Evolutionary conservation across 2,329 filamentous ascomycete genomes (phyloP).

Genomic region (Dactylellina sp.): DNA sequence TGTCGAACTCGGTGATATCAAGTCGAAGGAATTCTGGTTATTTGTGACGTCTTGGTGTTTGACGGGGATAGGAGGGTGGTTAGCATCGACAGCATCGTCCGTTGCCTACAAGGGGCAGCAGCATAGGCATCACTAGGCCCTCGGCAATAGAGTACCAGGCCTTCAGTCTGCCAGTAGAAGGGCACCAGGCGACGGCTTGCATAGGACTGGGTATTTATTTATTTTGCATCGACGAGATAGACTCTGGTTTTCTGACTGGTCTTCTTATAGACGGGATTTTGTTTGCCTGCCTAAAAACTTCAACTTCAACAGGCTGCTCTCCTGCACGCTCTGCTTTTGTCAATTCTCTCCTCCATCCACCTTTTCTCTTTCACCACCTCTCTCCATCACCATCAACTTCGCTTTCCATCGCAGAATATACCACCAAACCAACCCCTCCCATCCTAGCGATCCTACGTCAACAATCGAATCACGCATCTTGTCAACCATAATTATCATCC

Average conservation of each 20-base stretch:
- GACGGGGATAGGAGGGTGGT: constrained; percentile 5
- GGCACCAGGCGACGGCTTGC: not conserved
- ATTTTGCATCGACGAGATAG: not conserved
- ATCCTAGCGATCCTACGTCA: too few species aligned
- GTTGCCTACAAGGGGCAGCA: not conserved
- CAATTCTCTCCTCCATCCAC: constrained; percentile 4
- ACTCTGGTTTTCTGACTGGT: not conserved
- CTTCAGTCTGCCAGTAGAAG: not conserved
- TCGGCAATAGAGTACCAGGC: not conserved
- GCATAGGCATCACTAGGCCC: not conserved
- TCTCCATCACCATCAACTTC: constrained; percentile 1
- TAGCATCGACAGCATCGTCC: constrained; percentile 3
- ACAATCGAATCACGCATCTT: too few species aligned
- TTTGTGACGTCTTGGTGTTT: constrained; percentile 33
- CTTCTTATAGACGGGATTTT: not conserved
- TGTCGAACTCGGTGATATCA: constrained; percentile 28
- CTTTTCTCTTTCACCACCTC: not conserved
- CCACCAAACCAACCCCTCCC: too few species aligned
- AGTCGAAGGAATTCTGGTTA: constrained; percentile 40
- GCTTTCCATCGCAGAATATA: too few species aligned
- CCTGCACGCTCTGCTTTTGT: constrained; percentile 4
- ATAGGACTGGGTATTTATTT: not conserved
- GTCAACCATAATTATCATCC: too few species aligned
- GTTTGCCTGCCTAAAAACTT: not conserved
- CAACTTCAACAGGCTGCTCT: not conserved